Conservation (phyloP, 164 flowering plant genomes). For the Umbellularia californica region DNA sequence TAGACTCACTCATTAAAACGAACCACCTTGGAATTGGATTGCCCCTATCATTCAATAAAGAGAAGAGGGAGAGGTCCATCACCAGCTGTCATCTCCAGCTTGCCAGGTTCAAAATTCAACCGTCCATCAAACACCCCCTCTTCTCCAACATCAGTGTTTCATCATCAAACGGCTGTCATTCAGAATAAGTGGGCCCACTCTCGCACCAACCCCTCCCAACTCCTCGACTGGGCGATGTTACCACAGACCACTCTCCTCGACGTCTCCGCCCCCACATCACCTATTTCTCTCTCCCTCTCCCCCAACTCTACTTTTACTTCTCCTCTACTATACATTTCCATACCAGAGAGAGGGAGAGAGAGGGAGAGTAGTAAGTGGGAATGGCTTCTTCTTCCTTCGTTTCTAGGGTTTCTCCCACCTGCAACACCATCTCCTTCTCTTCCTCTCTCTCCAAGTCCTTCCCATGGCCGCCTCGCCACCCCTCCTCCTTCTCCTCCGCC, state of each 20-base stretch:
- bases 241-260: conserved; percentile 2
- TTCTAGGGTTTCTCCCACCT: conserved; percentile 4
- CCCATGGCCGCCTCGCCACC: conserved; percentile 8
- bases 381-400: conserved; percentile 6
- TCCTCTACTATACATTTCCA: background rate
- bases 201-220: background rate
- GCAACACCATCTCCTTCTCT: conserved; percentile 6
- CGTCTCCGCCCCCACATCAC: conserved; percentile 5
- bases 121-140: too few relatives aligned
- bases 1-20: too few relatives aligned
- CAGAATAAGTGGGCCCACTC: too few relatives aligned
- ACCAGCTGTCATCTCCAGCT: too few relatives aligned
- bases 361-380: too few relatives aligned
- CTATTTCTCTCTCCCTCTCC: background rate
- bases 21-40: too few relatives aligned
- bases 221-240: background rate
- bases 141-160: too few relatives aligned
- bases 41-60: too few relatives aligned
- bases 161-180: too few relatives aligned
- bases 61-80: too few relatives aligned
- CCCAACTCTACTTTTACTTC: background rate
- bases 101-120: too few relatives aligned
- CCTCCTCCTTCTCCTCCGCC: background rate
- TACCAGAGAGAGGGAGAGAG: background rate
- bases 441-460: conserved; percentile 1